Conservation (phyloP, 2,329 filamentous ascomycete species). For the Stenocarpella maydis region DNA sequence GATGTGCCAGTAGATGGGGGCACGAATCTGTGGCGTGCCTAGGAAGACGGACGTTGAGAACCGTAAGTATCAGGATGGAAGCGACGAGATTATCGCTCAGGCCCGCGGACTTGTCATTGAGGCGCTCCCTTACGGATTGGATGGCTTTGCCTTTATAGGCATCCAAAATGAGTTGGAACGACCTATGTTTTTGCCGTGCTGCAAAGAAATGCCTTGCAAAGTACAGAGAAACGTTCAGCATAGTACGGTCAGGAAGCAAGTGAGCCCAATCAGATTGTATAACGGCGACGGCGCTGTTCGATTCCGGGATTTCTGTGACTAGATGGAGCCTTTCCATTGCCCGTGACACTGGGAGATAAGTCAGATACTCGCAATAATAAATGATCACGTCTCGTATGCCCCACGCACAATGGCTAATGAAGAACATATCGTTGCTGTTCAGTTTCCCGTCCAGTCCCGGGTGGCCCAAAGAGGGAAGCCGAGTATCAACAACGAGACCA, state of each 20-base stretch:
- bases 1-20: background rate
- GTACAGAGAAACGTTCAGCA: background rate
- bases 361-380: background rate
- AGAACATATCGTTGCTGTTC: background rate
- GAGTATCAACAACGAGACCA: background rate
- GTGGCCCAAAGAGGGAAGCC: background rate
- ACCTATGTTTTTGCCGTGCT: background rate
- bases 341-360: background rate
- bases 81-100: background rate
- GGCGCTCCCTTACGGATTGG: background rate
- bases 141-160: constrained; percentile 5
- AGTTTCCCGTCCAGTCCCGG: background rate
- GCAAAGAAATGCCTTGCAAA: constrained; percentile 5
- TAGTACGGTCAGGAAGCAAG: background rate
- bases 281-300: background rate
- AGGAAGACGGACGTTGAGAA: background rate
- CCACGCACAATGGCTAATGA: background rate
- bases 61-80: background rate
- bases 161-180: background rate
- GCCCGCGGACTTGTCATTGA: background rate
- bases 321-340: constrained; percentile 11
- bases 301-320: background rate
- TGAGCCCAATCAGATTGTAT: constrained; percentile 3
- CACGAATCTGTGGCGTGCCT: accelerated
- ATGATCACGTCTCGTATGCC: too few relatives aligned